phyloP scores from a whole-genome alignment of 2,329 filamentous ascomycete species.

The Penicillium sp. region DNA sequence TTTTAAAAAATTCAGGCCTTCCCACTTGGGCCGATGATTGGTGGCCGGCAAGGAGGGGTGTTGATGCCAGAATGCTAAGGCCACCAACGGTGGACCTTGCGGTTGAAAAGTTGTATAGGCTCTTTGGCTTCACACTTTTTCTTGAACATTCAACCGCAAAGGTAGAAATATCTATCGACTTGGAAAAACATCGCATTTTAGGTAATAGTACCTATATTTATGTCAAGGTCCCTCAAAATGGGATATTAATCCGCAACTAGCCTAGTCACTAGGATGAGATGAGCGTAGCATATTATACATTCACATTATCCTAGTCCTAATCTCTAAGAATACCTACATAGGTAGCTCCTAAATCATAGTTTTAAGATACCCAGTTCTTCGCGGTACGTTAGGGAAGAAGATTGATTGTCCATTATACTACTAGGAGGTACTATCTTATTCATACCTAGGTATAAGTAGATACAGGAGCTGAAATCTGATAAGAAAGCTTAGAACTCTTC shows the following conservation, averaged over 20 bases:
- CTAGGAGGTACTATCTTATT: background rate
- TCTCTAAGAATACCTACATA: no score
- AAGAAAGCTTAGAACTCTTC: background rate
- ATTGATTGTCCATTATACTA: background rate
- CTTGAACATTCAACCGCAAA: background rate
- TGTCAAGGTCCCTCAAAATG: background rate
- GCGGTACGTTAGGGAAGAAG: no score
- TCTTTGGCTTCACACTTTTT: background rate
- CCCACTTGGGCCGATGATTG: slow-evolving; percentile 4
- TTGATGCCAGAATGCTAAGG: slow-evolving; percentile 2
- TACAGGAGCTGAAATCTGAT: background rate
- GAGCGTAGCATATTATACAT: no score
- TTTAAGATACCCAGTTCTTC: background rate
- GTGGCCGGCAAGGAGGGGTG: slow-evolving; percentile 5
- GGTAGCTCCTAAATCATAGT: background rate
- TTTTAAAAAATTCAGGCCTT: slow-evolving; percentile 30
- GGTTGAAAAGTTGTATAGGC: background rate
- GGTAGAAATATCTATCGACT: no score
- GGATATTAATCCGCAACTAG: background rate
- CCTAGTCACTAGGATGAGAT: background rate
- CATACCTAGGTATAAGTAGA: background rate
- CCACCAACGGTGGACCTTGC: background rate
- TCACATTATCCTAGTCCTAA: background rate
- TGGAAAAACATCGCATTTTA: no score
- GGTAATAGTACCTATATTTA: no score